phyloP scores from a whole-genome alignment of 768 basidiomycete genomes.

The Multifurca ochricompacta region DNA sequence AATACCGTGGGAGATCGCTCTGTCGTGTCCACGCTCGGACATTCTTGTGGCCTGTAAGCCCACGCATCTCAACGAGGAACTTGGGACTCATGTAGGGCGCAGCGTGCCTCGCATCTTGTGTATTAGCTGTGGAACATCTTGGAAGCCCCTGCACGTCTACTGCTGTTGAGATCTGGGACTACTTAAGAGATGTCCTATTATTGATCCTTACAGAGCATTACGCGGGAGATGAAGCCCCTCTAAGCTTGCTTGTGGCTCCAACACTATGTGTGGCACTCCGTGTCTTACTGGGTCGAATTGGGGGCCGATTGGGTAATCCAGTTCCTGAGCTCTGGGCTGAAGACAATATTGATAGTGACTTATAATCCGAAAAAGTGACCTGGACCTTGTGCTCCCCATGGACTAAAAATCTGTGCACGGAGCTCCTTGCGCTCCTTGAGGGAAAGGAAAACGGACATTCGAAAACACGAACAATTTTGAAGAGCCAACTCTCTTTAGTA shows the following conservation, averaged over 20 bases:
- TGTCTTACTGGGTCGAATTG: slow-evolving; percentile 27
- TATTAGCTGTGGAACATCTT: slow-evolving; percentile 26
- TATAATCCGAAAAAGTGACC: slow-evolving; percentile 10
- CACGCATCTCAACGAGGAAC: background rate
- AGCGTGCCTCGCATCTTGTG: slow-evolving; percentile 26
- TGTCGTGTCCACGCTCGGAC: slow-evolving; percentile 24
- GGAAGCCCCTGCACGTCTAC: slow-evolving; percentile 31
- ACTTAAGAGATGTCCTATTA: slow-evolving; percentile 42
- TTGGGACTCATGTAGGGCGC: background rate
- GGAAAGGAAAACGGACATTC: background rate
- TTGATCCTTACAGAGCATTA: slow-evolving; percentile 41
- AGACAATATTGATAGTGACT: background rate
- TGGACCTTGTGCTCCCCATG: slow-evolving; percentile 38
- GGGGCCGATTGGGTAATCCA: slow-evolving; percentile 12
- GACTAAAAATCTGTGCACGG: slow-evolving; percentile 37
- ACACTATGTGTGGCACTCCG: slow-evolving; percentile 43
- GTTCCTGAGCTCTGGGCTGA: background rate
- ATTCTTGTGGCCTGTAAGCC: slow-evolving; percentile 38
- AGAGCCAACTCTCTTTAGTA: background rate
- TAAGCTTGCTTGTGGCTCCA: slow-evolving; percentile 43
- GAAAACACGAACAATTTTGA: background rate
- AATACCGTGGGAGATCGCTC: slow-evolving; percentile 1
- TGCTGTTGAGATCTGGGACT: slow-evolving; percentile 46
- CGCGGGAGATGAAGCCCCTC: slow-evolving; percentile 39
- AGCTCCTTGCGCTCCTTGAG: slow-evolving; percentile 30